Evolutionary conservation across 192 early-diverging fungal species (phyloP), one percentile per base, ranked within the genome.

Genomic region (Jimgerdemannia flammicorona): DNA sequence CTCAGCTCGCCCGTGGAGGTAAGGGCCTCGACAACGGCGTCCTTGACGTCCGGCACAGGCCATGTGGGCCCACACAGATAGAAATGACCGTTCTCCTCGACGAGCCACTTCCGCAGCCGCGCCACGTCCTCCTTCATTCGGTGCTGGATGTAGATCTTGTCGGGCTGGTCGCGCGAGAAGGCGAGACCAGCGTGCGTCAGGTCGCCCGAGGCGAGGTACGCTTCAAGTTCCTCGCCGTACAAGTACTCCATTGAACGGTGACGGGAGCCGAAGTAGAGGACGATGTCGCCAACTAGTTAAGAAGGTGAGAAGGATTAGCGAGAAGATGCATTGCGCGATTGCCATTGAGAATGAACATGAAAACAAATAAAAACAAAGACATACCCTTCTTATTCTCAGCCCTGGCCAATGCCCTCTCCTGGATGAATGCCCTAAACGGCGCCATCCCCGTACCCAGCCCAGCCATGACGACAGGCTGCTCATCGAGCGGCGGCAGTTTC

Each of bases 361-460:
- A 59, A 10, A 10, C 0, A 59, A 59, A 59, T 10, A 59, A 10
- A 59, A 59, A 59, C 6, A 59, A 14, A 59, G 14, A 14, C 14
- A 10, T 59, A 59, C 49, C 49, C 10, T 93, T 81, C 19, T 84
- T 83, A 70, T 95, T 95, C 71, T 91, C 80, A 42, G 89, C 80
- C 83, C 91, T 92, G 72, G 89, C 89, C 83, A 93, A 89, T 14
- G 90, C 90, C 72, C 97, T 93, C 84, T 97, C 97, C 80, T 98
- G 93, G 79, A 98, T 94, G 72, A 98, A 98, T 1, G 97, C 96
- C 69, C 97, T 92, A 92, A 98, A 98, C 11, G 97, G 97, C 29
- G 97, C 97, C 97, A 98, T 98, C 73, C 97, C 97, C 4, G 97
- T 98, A 74, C 97, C 97, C 40, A 98, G 89, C 75, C 97, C 97